Percentiles rank a stretch among this genome's conserved stretches.
phyloP scores from a whole-genome alignment of 176 grass and related monocot species.

The Thalia dealbata region DNA sequence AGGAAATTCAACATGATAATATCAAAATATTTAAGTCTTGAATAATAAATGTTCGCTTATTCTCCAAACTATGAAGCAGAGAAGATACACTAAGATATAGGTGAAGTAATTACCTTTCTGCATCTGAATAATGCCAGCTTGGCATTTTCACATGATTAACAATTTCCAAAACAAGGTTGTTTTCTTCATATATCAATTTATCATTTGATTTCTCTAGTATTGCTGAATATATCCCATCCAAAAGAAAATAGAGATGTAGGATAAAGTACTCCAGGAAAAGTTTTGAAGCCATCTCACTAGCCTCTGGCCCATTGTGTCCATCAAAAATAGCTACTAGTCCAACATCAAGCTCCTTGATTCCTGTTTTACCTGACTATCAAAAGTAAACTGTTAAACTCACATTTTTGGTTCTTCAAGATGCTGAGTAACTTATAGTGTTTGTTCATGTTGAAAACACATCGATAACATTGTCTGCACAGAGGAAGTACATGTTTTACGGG shows the following conservation, averaged over 20 bases:
- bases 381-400: not conserved
- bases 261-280: conserved; percentile 81
- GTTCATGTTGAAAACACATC: not conserved
- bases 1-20: not conserved
- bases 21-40: not conserved
- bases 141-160: conserved; percentile 6
- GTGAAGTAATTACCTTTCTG: conserved; percentile 22
- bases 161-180: conserved; percentile 36
- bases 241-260: conserved; percentile 90
- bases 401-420: not conserved
- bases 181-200: conserved; percentile 45
- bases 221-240: conserved; percentile 74
- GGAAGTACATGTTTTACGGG: not conserved
- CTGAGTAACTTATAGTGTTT: not conserved
- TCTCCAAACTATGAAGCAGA: conserved; percentile 1
- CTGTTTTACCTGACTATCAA: conserved; percentile 42
- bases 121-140: conserved; percentile 20
- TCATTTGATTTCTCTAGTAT: conserved; percentile 55
- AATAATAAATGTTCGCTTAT: conserved; percentile 6
- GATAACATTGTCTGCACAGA: not conserved
- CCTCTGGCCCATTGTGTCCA: conserved; percentile 85
- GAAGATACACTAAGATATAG: not conserved
- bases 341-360: conserved; percentile 72
- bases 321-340: conserved; percentile 88
- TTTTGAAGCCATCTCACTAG: conserved; percentile 88